Evolutionary conservation across 495 filamentous ascomycete species (phyloP).

Genomic region (Daldinia decipiens): DNA sequence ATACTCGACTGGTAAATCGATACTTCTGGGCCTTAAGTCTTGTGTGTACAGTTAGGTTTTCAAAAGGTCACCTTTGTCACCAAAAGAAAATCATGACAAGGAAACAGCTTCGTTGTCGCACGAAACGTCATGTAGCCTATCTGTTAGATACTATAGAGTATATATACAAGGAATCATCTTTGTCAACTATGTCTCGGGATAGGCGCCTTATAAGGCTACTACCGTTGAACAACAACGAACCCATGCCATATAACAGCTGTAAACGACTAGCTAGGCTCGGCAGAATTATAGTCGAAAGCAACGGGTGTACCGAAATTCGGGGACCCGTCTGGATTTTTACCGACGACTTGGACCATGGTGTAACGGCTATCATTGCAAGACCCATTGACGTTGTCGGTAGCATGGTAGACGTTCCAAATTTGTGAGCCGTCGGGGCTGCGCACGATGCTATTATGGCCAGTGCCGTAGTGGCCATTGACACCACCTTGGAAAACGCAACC

Average conservation of each 20-base stretch:
- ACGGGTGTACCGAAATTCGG: constrained; percentile 58
- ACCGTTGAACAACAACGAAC: not conserved
- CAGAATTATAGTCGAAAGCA: constrained; percentile 30
- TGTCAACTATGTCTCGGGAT: not conserved
- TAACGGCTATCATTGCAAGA: constrained; percentile 60
- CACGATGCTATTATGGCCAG: constrained; percentile 65
- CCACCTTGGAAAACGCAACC: constrained; percentile 45
- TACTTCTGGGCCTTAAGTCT: too few relatives aligned
- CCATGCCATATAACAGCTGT: not conserved
- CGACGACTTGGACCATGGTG: constrained; percentile 59
- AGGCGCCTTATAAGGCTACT: not conserved
- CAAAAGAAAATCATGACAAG: not conserved
- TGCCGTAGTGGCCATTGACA: constrained; percentile 63
- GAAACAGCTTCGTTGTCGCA: not conserved
- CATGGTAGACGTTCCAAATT: constrained; percentile 64
- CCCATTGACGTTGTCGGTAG: constrained; percentile 53
- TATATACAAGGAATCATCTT: not conserved
- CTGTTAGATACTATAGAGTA: not conserved
- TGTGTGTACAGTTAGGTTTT: not conserved
- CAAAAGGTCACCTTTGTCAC: not conserved
- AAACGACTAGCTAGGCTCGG: constrained; percentile 18
- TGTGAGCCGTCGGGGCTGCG: constrained; percentile 59
- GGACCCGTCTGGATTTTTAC: constrained; percentile 57
- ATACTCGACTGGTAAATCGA: too few relatives aligned
- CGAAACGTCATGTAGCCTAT: not conserved